These are phyloP conservation scores for Russula foetens DNA, from an alignment of 768 basidiomycete species.

Conservation along the genomic window DNA sequence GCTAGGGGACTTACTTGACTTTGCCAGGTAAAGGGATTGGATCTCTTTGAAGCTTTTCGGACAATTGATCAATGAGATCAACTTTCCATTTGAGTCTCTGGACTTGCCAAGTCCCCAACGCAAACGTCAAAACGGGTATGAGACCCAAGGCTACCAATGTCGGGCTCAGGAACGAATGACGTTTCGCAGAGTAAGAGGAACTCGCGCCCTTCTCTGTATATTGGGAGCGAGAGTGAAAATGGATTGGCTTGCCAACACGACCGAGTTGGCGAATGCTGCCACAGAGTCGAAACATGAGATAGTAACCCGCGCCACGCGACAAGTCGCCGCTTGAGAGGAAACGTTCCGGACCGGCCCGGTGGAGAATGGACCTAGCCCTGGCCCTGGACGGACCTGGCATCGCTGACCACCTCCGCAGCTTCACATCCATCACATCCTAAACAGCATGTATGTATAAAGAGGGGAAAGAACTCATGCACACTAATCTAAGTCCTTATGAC, in stretches of 20 bases:
- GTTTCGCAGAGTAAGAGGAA: constrained; percentile 44
- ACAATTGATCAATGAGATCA: constrained; percentile 85
- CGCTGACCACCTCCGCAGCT: constrained; percentile 2
- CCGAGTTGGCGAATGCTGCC: neutral
- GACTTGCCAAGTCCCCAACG: constrained; percentile 89
- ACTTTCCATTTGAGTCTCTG: constrained; percentile 93
- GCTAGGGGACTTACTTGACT: constrained; percentile 63
- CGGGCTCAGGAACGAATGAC: constrained; percentile 56
- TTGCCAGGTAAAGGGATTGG: constrained; percentile 72
- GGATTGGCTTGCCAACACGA: neutral
- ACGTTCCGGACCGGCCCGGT: neutral
- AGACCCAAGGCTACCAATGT: constrained; percentile 70
- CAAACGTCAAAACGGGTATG: constrained; percentile 87
- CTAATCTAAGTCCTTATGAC: constrained; percentile 9
- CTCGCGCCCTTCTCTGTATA: constrained; percentile 2
- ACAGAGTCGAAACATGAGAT: constrained; percentile 1
- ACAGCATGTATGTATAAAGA: constrained; percentile 11
- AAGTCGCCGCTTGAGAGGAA: neutral
- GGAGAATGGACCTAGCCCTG: too few relatives aligned
- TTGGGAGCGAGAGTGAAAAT: neutral
- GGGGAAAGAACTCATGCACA: neutral
- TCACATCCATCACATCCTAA: neutral
- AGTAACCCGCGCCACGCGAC: neutral
- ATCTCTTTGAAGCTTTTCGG: constrained; percentile 75
- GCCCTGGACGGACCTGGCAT: neutral